Conservation (phyloP, 2,329 filamentous ascomycete species). For the Rutstroemia sp. region DNA sequence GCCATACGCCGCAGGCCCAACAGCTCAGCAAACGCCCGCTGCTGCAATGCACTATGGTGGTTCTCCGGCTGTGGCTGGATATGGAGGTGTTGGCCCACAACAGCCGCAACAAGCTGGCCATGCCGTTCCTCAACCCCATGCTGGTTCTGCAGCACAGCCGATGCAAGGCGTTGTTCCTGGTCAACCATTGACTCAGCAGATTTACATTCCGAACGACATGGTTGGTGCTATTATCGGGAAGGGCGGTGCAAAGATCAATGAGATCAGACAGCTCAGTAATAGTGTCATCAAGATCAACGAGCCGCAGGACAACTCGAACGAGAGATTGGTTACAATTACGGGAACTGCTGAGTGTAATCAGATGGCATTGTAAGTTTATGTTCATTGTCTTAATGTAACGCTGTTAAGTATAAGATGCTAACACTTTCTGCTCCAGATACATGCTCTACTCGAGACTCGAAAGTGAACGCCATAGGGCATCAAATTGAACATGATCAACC, state of each 20-base stretch:
- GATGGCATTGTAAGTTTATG: conserved; percentile 75
- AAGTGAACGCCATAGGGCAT: conserved; percentile 37
- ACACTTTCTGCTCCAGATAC: conserved; percentile 14
- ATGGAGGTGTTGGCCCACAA: conserved; percentile 72
- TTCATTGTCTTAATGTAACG: too few species aligned
- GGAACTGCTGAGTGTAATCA: conserved; percentile 98
- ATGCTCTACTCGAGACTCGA: conserved; percentile 98
- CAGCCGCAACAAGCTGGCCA: conserved; percentile 64
- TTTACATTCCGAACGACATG: conserved; percentile 99
- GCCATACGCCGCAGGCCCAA: conserved; percentile 45
- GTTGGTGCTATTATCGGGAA: conserved; percentile 98
- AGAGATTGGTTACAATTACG: conserved; percentile 93
- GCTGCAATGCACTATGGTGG: conserved; percentile 71
- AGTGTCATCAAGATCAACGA: conserved; percentile 99
- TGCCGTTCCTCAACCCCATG: conserved; percentile 56
- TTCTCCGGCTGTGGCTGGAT: conserved; percentile 55
- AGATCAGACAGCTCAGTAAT: conserved; percentile 92
- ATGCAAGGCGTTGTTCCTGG: conserved; percentile 70
- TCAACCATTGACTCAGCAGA: conserved; percentile 90
- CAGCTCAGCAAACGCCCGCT: conserved; percentile 47
- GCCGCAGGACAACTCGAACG: conserved; percentile 97
- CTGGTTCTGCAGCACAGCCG: conserved; percentile 66
- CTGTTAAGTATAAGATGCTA: neutral
- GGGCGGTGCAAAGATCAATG: conserved; percentile 97
- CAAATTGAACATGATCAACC: neutral